Evolutionary conservation across 2,329 filamentous ascomycete species (phyloP).

Genomic region (Paecilomyces sp.): DNA sequence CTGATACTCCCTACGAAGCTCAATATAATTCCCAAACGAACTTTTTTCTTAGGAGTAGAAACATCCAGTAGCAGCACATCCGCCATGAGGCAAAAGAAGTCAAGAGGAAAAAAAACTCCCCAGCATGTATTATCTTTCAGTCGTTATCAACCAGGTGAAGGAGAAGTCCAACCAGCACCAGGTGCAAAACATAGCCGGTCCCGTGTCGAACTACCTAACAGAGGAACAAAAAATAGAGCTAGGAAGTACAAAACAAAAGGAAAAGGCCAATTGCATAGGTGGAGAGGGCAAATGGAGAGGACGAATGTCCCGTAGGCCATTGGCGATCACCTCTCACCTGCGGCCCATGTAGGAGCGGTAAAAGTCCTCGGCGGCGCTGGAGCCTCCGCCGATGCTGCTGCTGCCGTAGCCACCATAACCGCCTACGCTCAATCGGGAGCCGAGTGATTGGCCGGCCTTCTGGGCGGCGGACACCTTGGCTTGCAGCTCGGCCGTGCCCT

Average conservation of each 20-base stretch:
- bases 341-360: constrained; percentile 80
- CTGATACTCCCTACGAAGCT: not conserved
- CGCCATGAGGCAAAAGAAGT: not conserved
- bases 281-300: not conserved
- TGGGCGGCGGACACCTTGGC: constrained; percentile 76
- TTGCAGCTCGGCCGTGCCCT: constrained; percentile 72
- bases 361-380: constrained; percentile 77
- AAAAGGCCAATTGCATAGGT: not conserved
- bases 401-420: constrained; percentile 37
- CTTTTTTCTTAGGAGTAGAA: not conserved
- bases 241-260: not conserved
- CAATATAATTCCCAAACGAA: not conserved
- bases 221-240: not conserved
- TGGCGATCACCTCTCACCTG: constrained; percentile 38
- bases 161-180: not conserved
- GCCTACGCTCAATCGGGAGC: constrained; percentile 24
- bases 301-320: not conserved
- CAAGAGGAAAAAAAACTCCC: not conserved
- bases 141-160: not conserved
- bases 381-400: constrained; percentile 38
- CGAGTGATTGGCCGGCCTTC: constrained; percentile 60
- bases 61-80: not conserved
- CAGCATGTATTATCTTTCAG: not conserved
- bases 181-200: not conserved
- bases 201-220: constrained; percentile 1